Conservation (phyloP, 306 rosid genomes). For the Alnus glutinosa region DNA sequence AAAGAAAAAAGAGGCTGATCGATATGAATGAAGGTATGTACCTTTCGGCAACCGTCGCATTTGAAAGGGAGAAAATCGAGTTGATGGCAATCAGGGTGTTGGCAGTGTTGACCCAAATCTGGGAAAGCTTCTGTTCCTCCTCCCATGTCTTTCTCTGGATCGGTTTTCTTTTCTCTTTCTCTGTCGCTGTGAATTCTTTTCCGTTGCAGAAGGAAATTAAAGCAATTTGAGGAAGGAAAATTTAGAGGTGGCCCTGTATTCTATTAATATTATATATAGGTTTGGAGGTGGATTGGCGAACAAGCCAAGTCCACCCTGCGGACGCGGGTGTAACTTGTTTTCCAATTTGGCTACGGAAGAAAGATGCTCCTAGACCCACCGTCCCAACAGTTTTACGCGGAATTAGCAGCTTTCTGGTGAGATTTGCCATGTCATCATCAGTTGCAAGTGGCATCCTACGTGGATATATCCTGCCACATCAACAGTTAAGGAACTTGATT, state of each 20-base stretch:
- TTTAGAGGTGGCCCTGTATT: background rate
- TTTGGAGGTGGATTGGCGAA: constrained; percentile 32
- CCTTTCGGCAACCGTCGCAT: constrained; percentile 70
- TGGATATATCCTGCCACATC: too few relatives aligned
- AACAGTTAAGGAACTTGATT: too few relatives aligned
- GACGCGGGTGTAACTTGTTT: background rate
- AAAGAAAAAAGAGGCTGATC: background rate
- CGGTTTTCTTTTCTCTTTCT: background rate
- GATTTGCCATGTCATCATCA: background rate
- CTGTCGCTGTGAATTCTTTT: background rate
- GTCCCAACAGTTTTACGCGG: background rate
- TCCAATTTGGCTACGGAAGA: background rate
- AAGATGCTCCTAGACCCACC: background rate
- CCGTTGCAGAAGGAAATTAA: background rate
- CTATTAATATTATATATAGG: constrained; percentile 18
- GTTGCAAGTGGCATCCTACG: too few relatives aligned
- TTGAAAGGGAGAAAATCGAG: constrained; percentile 91
- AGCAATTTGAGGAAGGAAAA: background rate
- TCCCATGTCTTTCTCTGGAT: constrained; percentile 40
- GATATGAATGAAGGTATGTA: background rate
- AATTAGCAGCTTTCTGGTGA: background rate
- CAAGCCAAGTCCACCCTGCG: constrained; percentile 17
- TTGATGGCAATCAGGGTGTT: constrained; percentile 61
- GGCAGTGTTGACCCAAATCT: constrained; percentile 85
- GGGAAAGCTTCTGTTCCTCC: constrained; percentile 97